Conservation (phyloP, 108 stramenopile genomes). For the Cyclostephanos invisitatus region DNA sequence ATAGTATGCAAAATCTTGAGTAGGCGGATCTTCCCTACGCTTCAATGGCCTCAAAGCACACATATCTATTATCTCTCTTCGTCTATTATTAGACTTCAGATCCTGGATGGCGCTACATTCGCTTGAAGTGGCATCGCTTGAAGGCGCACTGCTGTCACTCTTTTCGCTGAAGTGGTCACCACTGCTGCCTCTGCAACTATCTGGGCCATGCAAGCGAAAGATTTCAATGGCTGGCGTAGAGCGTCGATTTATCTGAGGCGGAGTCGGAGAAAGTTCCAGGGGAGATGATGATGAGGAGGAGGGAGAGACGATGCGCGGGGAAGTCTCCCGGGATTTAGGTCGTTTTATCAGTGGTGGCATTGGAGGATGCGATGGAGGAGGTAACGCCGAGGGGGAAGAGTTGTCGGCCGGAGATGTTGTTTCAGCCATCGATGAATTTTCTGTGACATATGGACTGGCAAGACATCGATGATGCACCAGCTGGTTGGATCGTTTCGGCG, state of each 20-base stretch:
- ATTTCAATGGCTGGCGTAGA: constrained; percentile 6
- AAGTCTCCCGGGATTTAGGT: neutral
- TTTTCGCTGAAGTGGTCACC: constrained; percentile 6
- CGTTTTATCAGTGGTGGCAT: neutral
- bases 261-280: neutral
- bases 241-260: constrained; percentile 1
- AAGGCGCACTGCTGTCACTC: neutral
- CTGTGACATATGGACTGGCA: neutral
- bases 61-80: neutral
- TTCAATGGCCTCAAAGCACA: neutral
- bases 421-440: neutral
- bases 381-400: neutral
- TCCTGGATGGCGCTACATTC: neutral
- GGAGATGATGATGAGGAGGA: neutral
- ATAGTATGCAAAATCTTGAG: constrained; percentile 15
- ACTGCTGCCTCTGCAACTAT: constrained; percentile 14
- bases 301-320: neutral
- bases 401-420: neutral
- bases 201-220: constrained; percentile 23
- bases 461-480: neutral
- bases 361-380: constrained; percentile 1
- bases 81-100: neutral
- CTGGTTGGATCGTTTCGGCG: constrained; percentile 2
- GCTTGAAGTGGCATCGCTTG: neutral
- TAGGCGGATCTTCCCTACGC: constrained; percentile 21